phyloP scores from a whole-genome alignment of 169 alveolate genomes.

The Cyclospora cayetanensis region DNA sequence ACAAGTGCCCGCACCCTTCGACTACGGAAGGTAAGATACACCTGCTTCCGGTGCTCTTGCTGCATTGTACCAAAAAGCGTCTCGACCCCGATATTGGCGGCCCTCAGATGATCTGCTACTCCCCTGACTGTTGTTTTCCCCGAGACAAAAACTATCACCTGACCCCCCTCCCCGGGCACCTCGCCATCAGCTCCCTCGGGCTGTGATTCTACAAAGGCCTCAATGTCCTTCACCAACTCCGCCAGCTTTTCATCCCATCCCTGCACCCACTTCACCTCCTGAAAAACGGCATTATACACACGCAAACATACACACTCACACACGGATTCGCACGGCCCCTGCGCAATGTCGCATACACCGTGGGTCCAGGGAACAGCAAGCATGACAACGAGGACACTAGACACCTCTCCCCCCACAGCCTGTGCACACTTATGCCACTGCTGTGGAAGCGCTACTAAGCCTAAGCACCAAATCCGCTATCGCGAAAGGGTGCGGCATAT shows the following conservation, averaged over 20 bases:
- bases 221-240: neutral
- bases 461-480: no score
- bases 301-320: neutral
- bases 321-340: no score
- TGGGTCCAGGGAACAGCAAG: no score
- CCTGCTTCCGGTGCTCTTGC: neutral
- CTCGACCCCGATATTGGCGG: neutral
- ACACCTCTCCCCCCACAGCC: no score
- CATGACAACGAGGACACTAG: no score
- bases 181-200: neutral
- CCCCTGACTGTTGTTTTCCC: neutral
- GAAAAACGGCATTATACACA: neutral
- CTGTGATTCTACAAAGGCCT: neutral
- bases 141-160: slow-evolving; percentile 18
- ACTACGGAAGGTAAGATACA: neutral
- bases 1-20: neutral
- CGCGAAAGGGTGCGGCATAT: no score
- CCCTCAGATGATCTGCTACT: neutral
- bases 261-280: slow-evolving; percentile 7
- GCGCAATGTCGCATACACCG: no score
- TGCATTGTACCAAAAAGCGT: neutral
- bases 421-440: no score
- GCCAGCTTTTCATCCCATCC: neutral
- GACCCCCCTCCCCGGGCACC: neutral
- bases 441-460: no score